These are phyloP conservation scores for Boeremia lycopersici DNA, from an alignment of 2,329 filamentous ascomycete genomes.

Conservation along the genomic window DNA sequence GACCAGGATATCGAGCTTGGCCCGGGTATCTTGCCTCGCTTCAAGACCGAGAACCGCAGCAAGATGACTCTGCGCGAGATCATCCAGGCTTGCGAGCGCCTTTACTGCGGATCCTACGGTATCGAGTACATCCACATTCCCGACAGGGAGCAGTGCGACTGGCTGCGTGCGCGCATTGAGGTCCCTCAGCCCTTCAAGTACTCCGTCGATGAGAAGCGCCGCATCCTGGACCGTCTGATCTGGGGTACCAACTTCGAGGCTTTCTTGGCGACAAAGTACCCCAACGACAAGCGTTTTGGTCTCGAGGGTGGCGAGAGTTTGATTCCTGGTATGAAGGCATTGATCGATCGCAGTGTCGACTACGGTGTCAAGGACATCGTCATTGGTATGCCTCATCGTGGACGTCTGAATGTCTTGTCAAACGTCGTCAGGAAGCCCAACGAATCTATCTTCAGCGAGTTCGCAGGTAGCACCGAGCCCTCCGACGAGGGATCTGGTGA, in stretches of 20 bases:
- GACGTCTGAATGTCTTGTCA: constrained; percentile 94
- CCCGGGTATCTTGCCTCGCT: constrained; percentile 92
- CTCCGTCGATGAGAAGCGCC: constrained; percentile 96
- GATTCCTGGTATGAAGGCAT: constrained; percentile 98
- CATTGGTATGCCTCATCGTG: constrained; percentile 99
- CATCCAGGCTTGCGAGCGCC: constrained; percentile 86
- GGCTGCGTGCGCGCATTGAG: constrained; percentile 94
- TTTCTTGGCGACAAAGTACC: constrained; percentile 96
- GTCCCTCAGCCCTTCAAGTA: constrained; percentile 96
- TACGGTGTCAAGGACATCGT: constrained; percentile 99
- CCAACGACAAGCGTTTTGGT: constrained; percentile 99
- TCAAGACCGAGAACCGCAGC: constrained; percentile 83
- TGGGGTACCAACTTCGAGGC: constrained; percentile 98
- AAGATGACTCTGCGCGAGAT: constrained; percentile 99
- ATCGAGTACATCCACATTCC: constrained; percentile 99
- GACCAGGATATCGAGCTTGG: constrained; percentile 91
- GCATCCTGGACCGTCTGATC: constrained; percentile 95
- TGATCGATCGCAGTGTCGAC: constrained; percentile 97
- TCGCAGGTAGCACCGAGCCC: constrained; percentile 83
- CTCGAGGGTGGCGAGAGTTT: constrained; percentile 96
- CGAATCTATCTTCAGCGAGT: constrained; percentile 99
- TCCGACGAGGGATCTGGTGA: constrained; percentile 97
- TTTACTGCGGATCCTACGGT: constrained; percentile 97
- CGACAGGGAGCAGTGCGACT: constrained; percentile 96
- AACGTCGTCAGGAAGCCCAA: constrained; percentile 99